phyloP scores from a whole-genome alignment of 768 basidiomycete species.

The Leccinum aurantiacum region DNA sequence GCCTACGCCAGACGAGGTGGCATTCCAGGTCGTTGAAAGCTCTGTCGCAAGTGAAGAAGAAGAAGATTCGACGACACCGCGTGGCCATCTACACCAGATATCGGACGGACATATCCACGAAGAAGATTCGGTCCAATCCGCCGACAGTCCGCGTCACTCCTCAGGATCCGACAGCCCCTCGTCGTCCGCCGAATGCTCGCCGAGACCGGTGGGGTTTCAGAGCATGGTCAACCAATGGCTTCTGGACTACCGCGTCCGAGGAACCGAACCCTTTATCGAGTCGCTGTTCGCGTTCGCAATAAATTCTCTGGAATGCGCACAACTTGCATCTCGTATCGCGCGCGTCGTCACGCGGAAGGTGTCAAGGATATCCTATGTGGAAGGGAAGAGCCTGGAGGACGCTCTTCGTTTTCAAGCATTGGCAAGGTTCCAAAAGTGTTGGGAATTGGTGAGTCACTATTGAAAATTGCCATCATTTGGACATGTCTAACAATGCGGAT shows the following conservation, averaged over 20 bases:
- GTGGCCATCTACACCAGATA: neutral
- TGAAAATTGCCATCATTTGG: neutral
- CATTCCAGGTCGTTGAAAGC: neutral
- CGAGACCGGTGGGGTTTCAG: conserved; percentile 13
- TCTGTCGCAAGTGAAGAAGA: neutral
- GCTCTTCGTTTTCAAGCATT: conserved; percentile 16
- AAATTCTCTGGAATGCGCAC: conserved; percentile 10
- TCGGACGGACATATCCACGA: neutral
- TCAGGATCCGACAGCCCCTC: conserved; percentile 16
- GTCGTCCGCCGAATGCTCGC: conserved; percentile 4
- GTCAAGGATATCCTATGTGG: conserved; percentile 4
- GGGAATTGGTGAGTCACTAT: conserved; percentile 17
- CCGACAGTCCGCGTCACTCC: neutral
- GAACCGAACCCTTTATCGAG: conserved; percentile 16
- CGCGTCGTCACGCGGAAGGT: conserved; percentile 8
- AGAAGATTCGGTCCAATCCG: conserved; percentile 1
- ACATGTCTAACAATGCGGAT: neutral
- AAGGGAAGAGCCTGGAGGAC: conserved; percentile 14
- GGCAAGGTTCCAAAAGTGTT: conserved; percentile 15
- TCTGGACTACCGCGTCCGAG: conserved; percentile 22
- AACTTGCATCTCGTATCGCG: conserved; percentile 21
- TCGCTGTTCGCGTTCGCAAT: conserved; percentile 17
- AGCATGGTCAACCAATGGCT: conserved; percentile 19
- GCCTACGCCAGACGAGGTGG: conserved; percentile 3
- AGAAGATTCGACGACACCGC: neutral